Conservation (phyloP, 108 stramenopile species). For the Skeletonema costatum region DNA sequence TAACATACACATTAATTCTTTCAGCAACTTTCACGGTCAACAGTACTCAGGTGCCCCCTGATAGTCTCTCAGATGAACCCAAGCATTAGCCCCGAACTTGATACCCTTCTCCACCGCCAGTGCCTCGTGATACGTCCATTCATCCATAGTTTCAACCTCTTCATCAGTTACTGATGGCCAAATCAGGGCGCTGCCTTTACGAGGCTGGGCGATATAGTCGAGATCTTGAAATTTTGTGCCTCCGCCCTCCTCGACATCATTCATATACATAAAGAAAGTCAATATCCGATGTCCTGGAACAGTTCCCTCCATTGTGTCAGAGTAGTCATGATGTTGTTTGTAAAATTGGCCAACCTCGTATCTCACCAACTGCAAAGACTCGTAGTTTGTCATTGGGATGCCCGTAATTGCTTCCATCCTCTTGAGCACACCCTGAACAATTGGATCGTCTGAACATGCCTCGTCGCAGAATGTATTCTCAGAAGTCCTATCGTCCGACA, state of each 20-base stretch:
- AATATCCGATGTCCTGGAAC: slow-evolving; percentile 55
- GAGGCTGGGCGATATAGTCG: slow-evolving; percentile 37
- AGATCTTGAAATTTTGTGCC: slow-evolving; percentile 55
- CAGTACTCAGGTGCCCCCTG: slow-evolving; percentile 29
- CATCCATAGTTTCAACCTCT: slow-evolving; percentile 33
- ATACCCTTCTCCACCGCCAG: slow-evolving; percentile 71
- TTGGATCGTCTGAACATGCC: slow-evolving; percentile 38
- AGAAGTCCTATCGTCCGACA: slow-evolving; percentile 35
- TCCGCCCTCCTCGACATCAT: slow-evolving; percentile 64
- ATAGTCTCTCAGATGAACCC: slow-evolving; percentile 62
- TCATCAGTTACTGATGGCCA: slow-evolving; percentile 61
- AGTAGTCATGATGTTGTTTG: slow-evolving; percentile 42
- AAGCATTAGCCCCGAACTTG: slow-evolving; percentile 83
- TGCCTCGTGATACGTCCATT: slow-evolving; percentile 63
- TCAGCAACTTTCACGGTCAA: neutral
- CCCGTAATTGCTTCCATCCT: slow-evolving; percentile 51
- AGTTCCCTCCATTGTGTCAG: neutral
- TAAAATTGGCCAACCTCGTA: slow-evolving; percentile 62
- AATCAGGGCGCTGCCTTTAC: slow-evolving; percentile 51
- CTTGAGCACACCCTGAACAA: slow-evolving; percentile 41
- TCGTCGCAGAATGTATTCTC: slow-evolving; percentile 36
- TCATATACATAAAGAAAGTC: slow-evolving; percentile 68
- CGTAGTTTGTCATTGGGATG: slow-evolving; percentile 50
- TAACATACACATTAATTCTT: too few relatives aligned
- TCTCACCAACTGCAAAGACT: slow-evolving; percentile 60